These are phyloP conservation scores for Suhomyces maxii DNA, from an alignment of 1,139 yeast species.

Conservation along the genomic window DNA sequence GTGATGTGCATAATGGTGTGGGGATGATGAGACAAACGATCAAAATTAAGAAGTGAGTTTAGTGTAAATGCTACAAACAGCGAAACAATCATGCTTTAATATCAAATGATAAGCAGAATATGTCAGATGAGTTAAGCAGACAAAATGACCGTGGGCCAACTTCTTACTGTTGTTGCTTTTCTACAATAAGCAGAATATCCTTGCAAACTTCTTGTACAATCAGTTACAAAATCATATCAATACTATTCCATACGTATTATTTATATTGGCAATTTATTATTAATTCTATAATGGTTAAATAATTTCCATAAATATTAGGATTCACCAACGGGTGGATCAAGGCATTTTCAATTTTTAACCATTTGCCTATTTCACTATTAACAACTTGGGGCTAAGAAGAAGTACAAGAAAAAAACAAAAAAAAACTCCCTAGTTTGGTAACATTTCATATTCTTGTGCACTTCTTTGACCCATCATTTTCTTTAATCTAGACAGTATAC, in stretches of 20 bases:
- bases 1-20: slow-evolving; percentile 1
- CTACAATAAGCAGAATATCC: too few relatives aligned
- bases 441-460: slow-evolving; percentile 10
- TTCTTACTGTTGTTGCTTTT: too few relatives aligned
- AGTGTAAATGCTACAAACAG: too few relatives aligned
- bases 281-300: neutral
- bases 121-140: too few relatives aligned
- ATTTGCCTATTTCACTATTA: neutral
- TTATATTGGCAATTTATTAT: neutral
- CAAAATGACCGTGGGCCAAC: too few relatives aligned
- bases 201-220: too few relatives aligned
- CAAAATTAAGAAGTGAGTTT: too few relatives aligned
- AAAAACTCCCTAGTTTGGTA: slow-evolving; percentile 1
- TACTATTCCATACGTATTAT: too few relatives aligned
- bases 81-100: too few relatives aligned
- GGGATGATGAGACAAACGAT: neutral
- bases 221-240: too few relatives aligned
- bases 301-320: neutral
- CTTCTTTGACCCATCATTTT: slow-evolving; percentile 1
- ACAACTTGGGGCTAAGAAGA: neutral
- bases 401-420: too few relatives aligned
- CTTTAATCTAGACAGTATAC: slow-evolving; percentile 1
- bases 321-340: neutral
- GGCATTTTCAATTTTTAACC: neutral
- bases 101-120: too few relatives aligned